Conservation (phyloP, 352 stramenopile species). For the Phytophthora hibernalis region DNA sequence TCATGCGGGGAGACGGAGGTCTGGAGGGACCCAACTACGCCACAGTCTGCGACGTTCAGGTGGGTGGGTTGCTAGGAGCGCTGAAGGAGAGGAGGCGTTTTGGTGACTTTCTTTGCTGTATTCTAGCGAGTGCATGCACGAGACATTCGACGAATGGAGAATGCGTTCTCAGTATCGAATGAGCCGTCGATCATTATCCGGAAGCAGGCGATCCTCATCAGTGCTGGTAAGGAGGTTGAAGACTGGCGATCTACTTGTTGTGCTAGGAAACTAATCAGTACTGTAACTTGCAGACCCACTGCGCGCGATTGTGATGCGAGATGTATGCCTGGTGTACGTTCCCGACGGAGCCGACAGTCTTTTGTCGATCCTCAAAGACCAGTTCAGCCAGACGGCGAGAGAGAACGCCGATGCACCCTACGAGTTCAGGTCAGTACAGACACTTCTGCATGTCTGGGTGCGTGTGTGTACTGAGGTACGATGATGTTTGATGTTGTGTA, state of each 20-base stretch:
- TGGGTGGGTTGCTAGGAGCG: slow-evolving; percentile 6
- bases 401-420: slow-evolving; percentile 67
- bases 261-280: slow-evolving; percentile 2
- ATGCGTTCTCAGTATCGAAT: slow-evolving; percentile 76
- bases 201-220: slow-evolving; percentile 83
- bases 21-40: slow-evolving; percentile 34
- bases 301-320: slow-evolving; percentile 78
- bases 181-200: slow-evolving; percentile 79
- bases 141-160: slow-evolving; percentile 80
- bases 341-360: slow-evolving; percentile 64
- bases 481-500: slow-evolving; percentile 15
- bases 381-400: slow-evolving; percentile 56
- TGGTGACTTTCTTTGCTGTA: slow-evolving; percentile 8
- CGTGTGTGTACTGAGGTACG: background rate
- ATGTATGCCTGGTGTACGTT: slow-evolving; percentile 68
- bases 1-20: slow-evolving; percentile 31
- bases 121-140: slow-evolving; percentile 71
- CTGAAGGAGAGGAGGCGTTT: background rate
- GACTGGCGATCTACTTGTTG: background rate
- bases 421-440: slow-evolving; percentile 66
- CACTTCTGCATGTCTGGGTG: background rate
- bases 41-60: slow-evolving; percentile 54
- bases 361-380: slow-evolving; percentile 69
- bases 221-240: slow-evolving; percentile 47
- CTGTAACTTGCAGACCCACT: slow-evolving; percentile 54